Base-by-base conservation (phyloP, 768 basidiomycete genomes). In the Cystobasidium ongulense region DNA sequence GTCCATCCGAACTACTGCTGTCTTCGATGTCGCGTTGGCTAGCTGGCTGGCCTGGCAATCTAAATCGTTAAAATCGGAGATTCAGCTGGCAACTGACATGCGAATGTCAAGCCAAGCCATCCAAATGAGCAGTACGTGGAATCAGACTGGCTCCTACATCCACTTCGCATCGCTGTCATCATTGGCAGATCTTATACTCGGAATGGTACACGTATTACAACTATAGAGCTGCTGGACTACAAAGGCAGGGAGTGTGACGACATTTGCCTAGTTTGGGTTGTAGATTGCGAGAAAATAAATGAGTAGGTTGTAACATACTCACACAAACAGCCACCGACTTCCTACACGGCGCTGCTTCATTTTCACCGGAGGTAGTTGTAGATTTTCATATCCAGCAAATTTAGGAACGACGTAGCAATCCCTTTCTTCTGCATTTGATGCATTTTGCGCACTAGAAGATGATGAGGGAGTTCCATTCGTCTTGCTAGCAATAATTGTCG, bases 361-460 rank as follows among this genome's bases (percentile, higher is more conserved):
- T 78, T 81, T 82, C n/a, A 92, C 83, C 1, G 91, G 85, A 35
- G 93, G 91, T 71, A 99, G 81, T 80, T 95, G 91, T 41, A 79
- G 62, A 88, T 94, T 94, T 7, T 87, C 87, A 33, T 66, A 65
- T 35, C 88, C 87, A 43, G 88, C 92, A 80, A 93, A 97, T 65
- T 85, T 87, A 0, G 95, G 95, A 61, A 88, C 87, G 11, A 88
- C 86, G 85, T 92, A 87, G 74, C 88, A 82, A 11, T 85, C 82
- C 7, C 92, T 73, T 52, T 77, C 80, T 39, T 77, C 74, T 38
- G 64, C 89, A 63, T 31, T 62, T 21, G 31, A 4, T 8, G 21
- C 27, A 88, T 75, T n/a, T 33, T 76, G 74, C 27, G 75, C 76
- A 70, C 43, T 71, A 66, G 74, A 68, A 8, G 76, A 72, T 1